A percentile compares a stretch with the other conserved stretches of the same genome.
phyloP scores from a whole-genome alignment of 2,329 filamentous ascomycete species.

The Alternaria sp. region DNA sequence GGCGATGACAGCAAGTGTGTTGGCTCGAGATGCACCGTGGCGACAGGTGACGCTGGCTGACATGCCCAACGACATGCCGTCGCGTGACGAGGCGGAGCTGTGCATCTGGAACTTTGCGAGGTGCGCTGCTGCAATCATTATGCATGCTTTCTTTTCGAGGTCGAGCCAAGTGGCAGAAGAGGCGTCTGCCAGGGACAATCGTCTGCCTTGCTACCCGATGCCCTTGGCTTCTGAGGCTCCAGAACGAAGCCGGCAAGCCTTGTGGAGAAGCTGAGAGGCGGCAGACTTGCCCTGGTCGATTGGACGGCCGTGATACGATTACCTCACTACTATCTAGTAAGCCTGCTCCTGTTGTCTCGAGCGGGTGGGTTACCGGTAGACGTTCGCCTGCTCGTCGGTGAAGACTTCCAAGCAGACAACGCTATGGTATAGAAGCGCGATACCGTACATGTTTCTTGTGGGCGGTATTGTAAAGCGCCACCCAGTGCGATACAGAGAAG shows the following conservation, averaged over 20 bases:
- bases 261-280: slow-evolving; percentile 13
- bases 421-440: background rate
- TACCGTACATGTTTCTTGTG: background rate
- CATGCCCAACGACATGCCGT: slow-evolving; percentile 29
- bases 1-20: slow-evolving; percentile 26
- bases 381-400: slow-evolving; percentile 22
- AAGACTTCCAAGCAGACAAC: background rate
- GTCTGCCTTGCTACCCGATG: slow-evolving; percentile 21
- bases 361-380: slow-evolving; percentile 33
- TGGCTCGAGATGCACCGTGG: slow-evolving; percentile 29
- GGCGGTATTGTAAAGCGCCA: background rate
- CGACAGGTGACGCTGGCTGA: slow-evolving; percentile 38
- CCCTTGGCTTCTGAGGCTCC: slow-evolving; percentile 38
- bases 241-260: slow-evolving; percentile 12
- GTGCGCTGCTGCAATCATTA: slow-evolving; percentile 23
- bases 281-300: slow-evolving; percentile 14
- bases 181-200: slow-evolving; percentile 29
- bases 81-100: slow-evolving; percentile 36
- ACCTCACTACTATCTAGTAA: slow-evolving; percentile 29
- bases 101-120: slow-evolving; percentile 25
- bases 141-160: slow-evolving; percentile 24
- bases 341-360: slow-evolving; percentile 26
- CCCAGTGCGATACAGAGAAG: background rate
- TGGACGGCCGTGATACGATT: slow-evolving; percentile 45
- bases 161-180: slow-evolving; percentile 16